Conservation (phyloP, 805 yeast species). For the Starmerella sirachaensis region DNA sequence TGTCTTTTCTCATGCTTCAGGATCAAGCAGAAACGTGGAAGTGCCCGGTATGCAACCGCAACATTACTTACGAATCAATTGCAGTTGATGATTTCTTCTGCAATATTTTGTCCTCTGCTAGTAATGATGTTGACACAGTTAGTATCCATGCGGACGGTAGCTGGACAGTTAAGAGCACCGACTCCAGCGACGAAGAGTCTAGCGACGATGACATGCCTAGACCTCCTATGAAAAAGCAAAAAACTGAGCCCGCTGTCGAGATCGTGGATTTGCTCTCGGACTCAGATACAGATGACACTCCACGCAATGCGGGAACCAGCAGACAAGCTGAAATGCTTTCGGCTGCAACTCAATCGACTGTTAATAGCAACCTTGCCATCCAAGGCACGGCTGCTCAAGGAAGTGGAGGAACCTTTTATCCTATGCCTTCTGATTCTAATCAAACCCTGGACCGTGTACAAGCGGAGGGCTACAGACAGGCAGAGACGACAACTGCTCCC, state of each 20-base stretch:
- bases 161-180: conserved; percentile 38
- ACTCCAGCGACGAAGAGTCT: conserved; percentile 13
- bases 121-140: conserved; percentile 50
- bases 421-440: no score
- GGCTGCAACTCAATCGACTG: no score
- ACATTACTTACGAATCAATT: conserved; percentile 43
- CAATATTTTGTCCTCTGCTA: conserved; percentile 46
- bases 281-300: conserved; percentile 17
- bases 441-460: no score
- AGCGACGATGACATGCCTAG: conserved; percentile 6
- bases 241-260: conserved; percentile 4
- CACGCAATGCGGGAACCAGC: no score
- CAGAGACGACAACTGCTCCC: no score
- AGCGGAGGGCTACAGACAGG: no score
- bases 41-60: conserved; percentile 68
- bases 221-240: neutral
- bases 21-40: conserved; percentile 72
- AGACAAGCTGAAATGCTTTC: no score
- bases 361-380: no score
- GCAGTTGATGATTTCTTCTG: conserved; percentile 62
- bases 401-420: no score
- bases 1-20: conserved; percentile 61
- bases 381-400: no score
- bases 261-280: conserved; percentile 13
- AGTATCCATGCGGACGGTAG: conserved; percentile 58